Percentiles rank a stretch among this genome's conserved stretches.
phyloP scores from a whole-genome alignment of 495 filamentous ascomycete genomes.

The Penicillium chermesinum region DNA sequence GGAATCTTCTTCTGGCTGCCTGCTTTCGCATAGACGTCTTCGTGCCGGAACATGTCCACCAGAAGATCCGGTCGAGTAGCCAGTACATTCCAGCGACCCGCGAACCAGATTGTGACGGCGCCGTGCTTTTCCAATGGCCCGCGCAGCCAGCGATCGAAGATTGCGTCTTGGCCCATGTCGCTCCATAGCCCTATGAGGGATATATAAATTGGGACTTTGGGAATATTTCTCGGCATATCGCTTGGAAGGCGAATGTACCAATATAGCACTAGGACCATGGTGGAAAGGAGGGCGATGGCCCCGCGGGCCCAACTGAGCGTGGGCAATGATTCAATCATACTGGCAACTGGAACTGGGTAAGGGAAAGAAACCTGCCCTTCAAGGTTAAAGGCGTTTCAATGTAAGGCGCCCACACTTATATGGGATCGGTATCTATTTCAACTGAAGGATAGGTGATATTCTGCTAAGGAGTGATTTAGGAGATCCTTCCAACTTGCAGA shows the following conservation, averaged over 20 bases:
- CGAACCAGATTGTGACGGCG: constrained; percentile 43
- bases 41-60: constrained; percentile 43
- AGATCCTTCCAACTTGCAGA: not conserved
- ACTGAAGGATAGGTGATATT: no score
- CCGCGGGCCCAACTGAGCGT: constrained; percentile 3
- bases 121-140: constrained; percentile 31
- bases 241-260: constrained; percentile 23
- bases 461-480: not conserved
- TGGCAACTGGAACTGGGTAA: not conserved
- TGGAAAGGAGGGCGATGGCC: constrained; percentile 4
- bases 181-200: constrained; percentile 30
- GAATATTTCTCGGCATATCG: constrained; percentile 24
- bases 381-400: not conserved
- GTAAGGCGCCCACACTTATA: not conserved
- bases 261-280: constrained; percentile 10
- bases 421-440: not conserved
- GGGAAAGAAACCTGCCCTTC: not conserved
- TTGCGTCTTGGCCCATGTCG: constrained; percentile 30
- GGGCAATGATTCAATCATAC: constrained; percentile 5
- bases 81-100: constrained; percentile 38
- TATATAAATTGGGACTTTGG: constrained; percentile 30
- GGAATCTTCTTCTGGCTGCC: constrained; percentile 48
- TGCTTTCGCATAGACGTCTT: constrained; percentile 38
- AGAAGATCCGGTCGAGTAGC: constrained; percentile 33
- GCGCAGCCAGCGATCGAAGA: constrained; percentile 28